Conservation (phyloP, 2,329 filamentous ascomycete species). For the Diaporthe destruens region DNA sequence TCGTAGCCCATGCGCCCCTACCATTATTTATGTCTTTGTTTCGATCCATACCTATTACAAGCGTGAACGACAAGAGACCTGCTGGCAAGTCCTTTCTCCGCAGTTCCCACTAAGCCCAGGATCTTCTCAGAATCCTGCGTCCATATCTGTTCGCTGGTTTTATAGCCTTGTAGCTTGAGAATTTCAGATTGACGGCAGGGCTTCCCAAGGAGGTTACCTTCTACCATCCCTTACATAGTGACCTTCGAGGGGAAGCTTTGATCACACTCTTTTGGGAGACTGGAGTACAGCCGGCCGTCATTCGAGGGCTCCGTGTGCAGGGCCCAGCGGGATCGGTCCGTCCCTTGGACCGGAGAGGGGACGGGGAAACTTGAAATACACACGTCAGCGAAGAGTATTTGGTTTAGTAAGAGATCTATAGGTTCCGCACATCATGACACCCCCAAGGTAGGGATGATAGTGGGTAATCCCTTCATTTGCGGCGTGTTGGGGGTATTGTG, state of each 20-base stretch:
- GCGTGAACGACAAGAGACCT: not conserved
- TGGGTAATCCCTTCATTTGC: conserved; percentile 1
- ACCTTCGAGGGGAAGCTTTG: not conserved
- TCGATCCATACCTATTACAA: not conserved
- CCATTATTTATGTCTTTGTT: not conserved
- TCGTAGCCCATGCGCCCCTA: not conserved
- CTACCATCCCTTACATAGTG: not conserved
- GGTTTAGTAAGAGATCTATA: too few relatives aligned
- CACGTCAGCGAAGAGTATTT: not conserved
- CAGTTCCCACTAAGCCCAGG: not conserved
- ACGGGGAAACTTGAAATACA: not conserved
- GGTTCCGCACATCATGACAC: not conserved
- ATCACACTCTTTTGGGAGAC: not conserved
- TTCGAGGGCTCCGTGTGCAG: conserved; percentile 17
- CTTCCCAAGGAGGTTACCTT: not conserved
- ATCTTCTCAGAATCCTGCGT: not conserved
- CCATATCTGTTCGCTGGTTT: not conserved
- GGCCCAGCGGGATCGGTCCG: not conserved
- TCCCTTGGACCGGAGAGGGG: not conserved
- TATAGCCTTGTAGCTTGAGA: conserved; percentile 1
- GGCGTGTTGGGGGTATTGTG: not conserved
- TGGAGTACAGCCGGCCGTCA: conserved; percentile 8
- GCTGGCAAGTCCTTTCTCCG: not conserved
- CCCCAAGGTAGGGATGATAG: conserved; percentile 20
- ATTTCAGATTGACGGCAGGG: not conserved